Conservation (phyloP, 108 stramenopile genomes). For the Pelagomonas calceolata region DNA sequence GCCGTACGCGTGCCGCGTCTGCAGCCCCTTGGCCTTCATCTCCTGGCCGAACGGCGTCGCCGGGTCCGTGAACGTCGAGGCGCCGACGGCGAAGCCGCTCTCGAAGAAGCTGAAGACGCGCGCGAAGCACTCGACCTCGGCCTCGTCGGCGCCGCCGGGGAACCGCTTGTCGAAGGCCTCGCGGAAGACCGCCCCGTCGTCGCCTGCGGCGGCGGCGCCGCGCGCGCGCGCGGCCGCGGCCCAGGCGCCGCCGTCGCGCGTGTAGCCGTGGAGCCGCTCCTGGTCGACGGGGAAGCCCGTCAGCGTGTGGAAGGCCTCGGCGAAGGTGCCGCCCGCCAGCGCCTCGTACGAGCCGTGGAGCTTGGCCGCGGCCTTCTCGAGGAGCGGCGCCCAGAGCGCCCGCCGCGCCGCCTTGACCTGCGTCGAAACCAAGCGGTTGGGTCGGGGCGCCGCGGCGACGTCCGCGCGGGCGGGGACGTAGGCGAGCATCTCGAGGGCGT, state of each 20-base stretch:
- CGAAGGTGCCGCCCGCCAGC: neutral
- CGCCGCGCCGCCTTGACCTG: neutral
- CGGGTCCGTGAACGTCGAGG: neutral
- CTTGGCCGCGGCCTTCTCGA: neutral
- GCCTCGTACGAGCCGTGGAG: neutral
- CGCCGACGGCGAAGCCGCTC: neutral
- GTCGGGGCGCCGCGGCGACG: too few relatives aligned
- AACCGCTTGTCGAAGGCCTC: neutral
- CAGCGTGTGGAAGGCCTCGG: neutral
- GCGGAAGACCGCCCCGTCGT: too few relatives aligned
- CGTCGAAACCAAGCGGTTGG: too few relatives aligned
- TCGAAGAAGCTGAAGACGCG: neutral
- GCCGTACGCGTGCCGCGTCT: constrained; percentile 1
- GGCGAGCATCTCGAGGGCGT: neutral
- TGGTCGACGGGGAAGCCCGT: neutral
- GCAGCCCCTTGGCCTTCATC: neutral
- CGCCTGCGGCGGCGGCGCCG: neutral
- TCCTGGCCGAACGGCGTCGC: neutral
- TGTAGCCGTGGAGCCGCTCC: neutral
- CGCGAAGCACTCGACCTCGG: neutral
- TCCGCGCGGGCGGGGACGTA: too few relatives aligned
- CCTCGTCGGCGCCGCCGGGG: neutral
- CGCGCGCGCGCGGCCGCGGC: neutral
- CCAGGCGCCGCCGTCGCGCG: neutral
- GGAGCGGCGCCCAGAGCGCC: neutral